Evolutionary conservation across 352 stramenopile species (phyloP), one percentile per base, ranked within the genome.

Genomic region (Bremia lactucae): DNA sequence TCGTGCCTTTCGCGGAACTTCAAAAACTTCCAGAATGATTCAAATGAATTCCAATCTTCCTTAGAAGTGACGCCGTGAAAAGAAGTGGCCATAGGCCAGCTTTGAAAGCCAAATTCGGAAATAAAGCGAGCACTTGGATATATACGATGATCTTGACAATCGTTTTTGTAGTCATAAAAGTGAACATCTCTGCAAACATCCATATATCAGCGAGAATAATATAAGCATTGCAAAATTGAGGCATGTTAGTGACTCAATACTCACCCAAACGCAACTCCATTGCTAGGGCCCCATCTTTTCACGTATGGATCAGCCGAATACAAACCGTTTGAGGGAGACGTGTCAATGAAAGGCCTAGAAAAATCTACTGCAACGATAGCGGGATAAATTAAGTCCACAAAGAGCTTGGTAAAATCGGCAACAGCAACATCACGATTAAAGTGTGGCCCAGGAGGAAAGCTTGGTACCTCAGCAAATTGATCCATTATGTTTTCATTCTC

Each of bases 401-500:
- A 94, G 6, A 94, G 50, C 46, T 74, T 82, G 4, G 77, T 75
- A 31, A 85, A 91, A 46, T 94, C 81, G 7, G 55, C 57, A 38
- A 89, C 71, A 2, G 68, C 74, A n/a, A 86, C 65, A 42, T 89
- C 79, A 5, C 77, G 76, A 28, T 87, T 87, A 59, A 89, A 89
- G 1, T 42, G 31, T 14, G 44, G 54, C 10, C 49, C 55, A 6
- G 49, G 22, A 5, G 77, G 74, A 34, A 87, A 78, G 25, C 76
- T 86, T 14, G 64, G 50, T 7, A 53, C 50, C 14, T 65, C 49
- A 13, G 64, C 66, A 45, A 88, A 89, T 41, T 86, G 61, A 49
- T 87, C 71, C 72, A 90, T 84, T 66, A 90, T 88, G 45, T 76
- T 80, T 49, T 90, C 75, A 55, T 94, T 94, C 49, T 95, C 84